These are phyloP conservation scores for Cystobasidium sp. DNA, from an alignment of 1,284 basidiomycete genomes.

Conservation along the genomic window DNA sequence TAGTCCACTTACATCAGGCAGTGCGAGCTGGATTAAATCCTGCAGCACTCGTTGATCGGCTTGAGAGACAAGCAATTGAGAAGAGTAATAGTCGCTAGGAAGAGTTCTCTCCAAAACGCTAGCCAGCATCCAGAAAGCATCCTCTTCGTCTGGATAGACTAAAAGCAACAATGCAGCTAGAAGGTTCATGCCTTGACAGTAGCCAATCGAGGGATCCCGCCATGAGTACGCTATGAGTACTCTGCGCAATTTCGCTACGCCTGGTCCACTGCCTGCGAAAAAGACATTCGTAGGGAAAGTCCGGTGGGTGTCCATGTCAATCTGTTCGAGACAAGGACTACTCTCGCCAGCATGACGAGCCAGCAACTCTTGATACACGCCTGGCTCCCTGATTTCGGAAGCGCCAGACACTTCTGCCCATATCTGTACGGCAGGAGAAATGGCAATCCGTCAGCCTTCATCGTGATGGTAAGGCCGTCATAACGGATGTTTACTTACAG, in stretches of 20 bases:
- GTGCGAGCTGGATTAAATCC: constrained; percentile 77
- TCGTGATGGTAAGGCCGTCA: neutral
- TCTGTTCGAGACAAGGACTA: constrained; percentile 72
- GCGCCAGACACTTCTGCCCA: constrained; percentile 93
- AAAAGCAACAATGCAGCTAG: constrained; percentile 89
- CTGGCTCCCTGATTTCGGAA: constrained; percentile 87
- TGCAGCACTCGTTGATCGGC: constrained; percentile 90
- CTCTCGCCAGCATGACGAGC: constrained; percentile 63
- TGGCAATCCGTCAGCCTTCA: constrained; percentile 56
- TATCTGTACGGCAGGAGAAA: constrained; percentile 50
- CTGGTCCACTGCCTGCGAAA: constrained; percentile 92
- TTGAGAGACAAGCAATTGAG: constrained; percentile 69
- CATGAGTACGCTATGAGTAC: constrained; percentile 89
- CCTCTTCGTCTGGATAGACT: constrained; percentile 90
- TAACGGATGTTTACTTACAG: neutral
- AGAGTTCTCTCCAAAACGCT: constrained; percentile 75
- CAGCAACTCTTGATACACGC: constrained; percentile 83
- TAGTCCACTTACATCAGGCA: constrained; percentile 63
- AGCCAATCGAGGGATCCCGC: constrained; percentile 60
- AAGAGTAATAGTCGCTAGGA: constrained; percentile 58
- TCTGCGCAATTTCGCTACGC: constrained; percentile 85
- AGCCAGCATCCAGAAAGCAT: constrained; percentile 93
- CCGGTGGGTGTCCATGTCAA: constrained; percentile 57
- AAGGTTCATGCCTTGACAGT: constrained; percentile 78
- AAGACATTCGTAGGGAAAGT: constrained; percentile 64